Evolutionary conservation across 1,284 basidiomycete species (phyloP), one percentile per base, ranked within the genome.

Genomic region (Apiotrichum gamsii): DNA sequence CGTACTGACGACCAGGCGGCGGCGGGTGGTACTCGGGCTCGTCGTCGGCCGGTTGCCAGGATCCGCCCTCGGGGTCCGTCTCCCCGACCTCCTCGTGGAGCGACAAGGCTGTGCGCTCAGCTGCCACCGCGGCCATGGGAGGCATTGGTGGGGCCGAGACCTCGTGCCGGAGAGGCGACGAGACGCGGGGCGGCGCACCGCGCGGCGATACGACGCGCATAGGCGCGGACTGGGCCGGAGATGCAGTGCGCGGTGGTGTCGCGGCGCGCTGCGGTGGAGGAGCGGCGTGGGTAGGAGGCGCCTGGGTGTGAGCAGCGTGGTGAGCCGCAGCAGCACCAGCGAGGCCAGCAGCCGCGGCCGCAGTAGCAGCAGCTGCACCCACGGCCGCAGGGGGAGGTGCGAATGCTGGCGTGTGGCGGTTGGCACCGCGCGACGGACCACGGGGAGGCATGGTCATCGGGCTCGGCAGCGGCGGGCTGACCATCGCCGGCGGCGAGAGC

Each of bases 121-220:
- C 25, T 6, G 11, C 25, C 8, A 11, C 25, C 25, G 25, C 25
- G 11, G 25, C 25, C 8, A 13, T 9, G 2, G 14, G 13, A 25
- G 25, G 25, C 8, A 28, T 28, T 6, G 25, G 25, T 6, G 25
- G 25, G 25, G 31, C 28, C 20, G 28, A 31, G 6, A 20, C 36
- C 44, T 47, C 52, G 38, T 54, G 36, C 19, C 45, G 34, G 4
- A 56, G 45, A 6, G 54, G 54, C 21, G 54, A 56, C n/a, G 48
- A 40, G 3, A 56, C 47, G 15, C 47, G 40, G 9, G 54, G 54
- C 4, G 50, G 54, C 4, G 47, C 54, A 5, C 40, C 40, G 21
- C 15, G 32, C n/a, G 46, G 24, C 13, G 41, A 43, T 2, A 33
- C 19, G 8, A 36, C 24, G 5, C n/a, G n/a, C n/a, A n/a, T n/a